phyloP scores from a whole-genome alignment of 495 filamentous ascomycete species.

The Xylaria bambusicola region DNA sequence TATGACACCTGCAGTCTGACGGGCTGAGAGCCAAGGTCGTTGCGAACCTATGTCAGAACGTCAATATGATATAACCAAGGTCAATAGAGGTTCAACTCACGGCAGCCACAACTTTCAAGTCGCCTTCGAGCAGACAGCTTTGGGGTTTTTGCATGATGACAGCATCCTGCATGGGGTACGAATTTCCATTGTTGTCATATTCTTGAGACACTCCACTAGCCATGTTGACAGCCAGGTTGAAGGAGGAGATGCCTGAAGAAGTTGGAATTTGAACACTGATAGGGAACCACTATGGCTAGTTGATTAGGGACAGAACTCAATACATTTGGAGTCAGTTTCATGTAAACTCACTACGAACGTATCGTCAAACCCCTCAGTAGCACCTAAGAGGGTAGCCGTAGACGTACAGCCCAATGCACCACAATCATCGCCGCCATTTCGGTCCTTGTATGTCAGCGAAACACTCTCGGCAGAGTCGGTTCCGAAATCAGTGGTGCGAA shows the following conservation, averaged over 20 bases:
- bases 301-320: neutral
- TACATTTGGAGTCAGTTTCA: neutral
- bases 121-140: slow-evolving; percentile 48
- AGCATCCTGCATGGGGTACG: slow-evolving; percentile 46
- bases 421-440: slow-evolving; percentile 81
- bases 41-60: slow-evolving; percentile 46
- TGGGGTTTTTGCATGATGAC: slow-evolving; percentile 48
- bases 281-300: slow-evolving; percentile 45
- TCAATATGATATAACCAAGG: slow-evolving; percentile 17
- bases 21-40: slow-evolving; percentile 43
- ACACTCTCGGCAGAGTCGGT: slow-evolving; percentile 44
- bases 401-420: slow-evolving; percentile 46
- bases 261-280: slow-evolving; percentile 39
- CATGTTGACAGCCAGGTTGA: slow-evolving; percentile 43
- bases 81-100: slow-evolving; percentile 25
- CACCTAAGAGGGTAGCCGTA: slow-evolving; percentile 46
- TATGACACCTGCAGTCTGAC: slow-evolving; percentile 50
- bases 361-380: slow-evolving; percentile 58
- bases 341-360: slow-evolving; percentile 51
- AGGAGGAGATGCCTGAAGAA: slow-evolving; percentile 49
- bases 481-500: slow-evolving; percentile 43
- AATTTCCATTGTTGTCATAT: slow-evolving; percentile 51
- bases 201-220: slow-evolving; percentile 41
- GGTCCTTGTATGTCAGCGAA: slow-evolving; percentile 84
- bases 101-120: slow-evolving; percentile 44